Conservation (phyloP, 257 asterid genomes). For the Echium plantagineum region DNA sequence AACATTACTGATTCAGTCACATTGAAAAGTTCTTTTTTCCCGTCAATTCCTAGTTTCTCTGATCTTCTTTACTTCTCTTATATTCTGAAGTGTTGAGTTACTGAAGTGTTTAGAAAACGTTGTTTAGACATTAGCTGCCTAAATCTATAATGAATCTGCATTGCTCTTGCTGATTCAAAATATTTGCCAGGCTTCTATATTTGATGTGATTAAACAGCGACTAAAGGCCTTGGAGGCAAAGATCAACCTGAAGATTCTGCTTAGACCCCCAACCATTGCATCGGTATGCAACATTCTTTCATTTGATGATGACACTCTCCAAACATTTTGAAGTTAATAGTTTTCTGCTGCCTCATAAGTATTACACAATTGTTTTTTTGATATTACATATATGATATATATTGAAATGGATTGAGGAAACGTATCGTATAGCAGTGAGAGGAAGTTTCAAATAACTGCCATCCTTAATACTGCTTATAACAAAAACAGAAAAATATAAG, state of each 20-base stretch:
- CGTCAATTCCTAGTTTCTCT: no score
- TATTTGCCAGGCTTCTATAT: slow-evolving; percentile 13
- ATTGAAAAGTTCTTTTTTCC: no score
- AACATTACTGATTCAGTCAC: no score
- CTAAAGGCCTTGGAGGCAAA: slow-evolving; percentile 9
- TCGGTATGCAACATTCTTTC: slow-evolving; percentile 16
- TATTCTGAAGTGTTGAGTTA: no score
- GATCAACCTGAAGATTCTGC: slow-evolving; percentile 16
- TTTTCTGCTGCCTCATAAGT: not conserved
- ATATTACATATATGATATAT: no score
- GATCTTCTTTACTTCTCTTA: no score
- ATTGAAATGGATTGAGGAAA: not conserved
- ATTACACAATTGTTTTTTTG: not conserved
- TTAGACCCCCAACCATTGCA: slow-evolving; percentile 35
- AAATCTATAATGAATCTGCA: no score
- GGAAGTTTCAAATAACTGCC: no score
- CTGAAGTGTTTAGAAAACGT: no score
- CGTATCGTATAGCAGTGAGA: not conserved
- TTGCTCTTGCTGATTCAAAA: not conserved
- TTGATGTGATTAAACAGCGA: slow-evolving; percentile 11
- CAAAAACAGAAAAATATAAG: no score
- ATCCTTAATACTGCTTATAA: no score
- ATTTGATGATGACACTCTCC: not conserved
- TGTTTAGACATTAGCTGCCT: no score
- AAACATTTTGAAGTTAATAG: not conserved